Base-by-base conservation (phyloP, 1,284 basidiomycete genomes). In the Fomes fomentarius region DNA sequence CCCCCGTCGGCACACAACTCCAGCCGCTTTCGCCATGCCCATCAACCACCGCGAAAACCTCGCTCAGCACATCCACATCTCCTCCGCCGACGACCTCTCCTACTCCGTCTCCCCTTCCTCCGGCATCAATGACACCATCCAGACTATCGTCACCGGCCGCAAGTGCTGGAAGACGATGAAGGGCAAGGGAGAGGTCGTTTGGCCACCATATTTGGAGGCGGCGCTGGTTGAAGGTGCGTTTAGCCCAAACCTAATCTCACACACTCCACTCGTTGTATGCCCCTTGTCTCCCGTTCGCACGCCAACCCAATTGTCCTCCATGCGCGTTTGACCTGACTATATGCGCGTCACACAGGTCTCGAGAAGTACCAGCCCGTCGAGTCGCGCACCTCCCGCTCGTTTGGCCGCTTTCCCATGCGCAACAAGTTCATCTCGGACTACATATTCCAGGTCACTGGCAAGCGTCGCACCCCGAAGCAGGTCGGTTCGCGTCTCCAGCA, bases 351-450 rank as follows among this genome's bases (percentile, higher is more conserved):
- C 19, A 9, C 62, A 85, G 84, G 83, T 24, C 76, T 91, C 34
- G 82, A 86, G 63, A 81, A 81, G 55, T 91, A 91, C 66, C 78
- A 83, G 56, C 88, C 87, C 41, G 83, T 84, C 64, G 82, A 88
- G 67, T 84, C 83, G 14, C 72, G 87, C 62, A 85, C 88, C 61
- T 86, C 86, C 42, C 77, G 85, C 54, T 78, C 87, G 7, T 78
- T 89, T 17, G 85, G 87, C 25, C 80, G 88, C 50, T 89, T 86
- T 68, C 87, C 87, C 39, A 83, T 85, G 78, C 77, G 88, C 51
- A 90, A 90, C 72, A 79, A 84, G 47, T 89, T 88, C 71, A 87
- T 89, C 64, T 87, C 86, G 52, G 85, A 89, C 61, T 85, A 85
- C 69, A 88, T 89, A 66, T 81, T 74, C 67, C 75, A 76, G 40